Conservation (phyloP, 1,284 basidiomycete species). For the Cystobasidium slooffiae region DNA sequence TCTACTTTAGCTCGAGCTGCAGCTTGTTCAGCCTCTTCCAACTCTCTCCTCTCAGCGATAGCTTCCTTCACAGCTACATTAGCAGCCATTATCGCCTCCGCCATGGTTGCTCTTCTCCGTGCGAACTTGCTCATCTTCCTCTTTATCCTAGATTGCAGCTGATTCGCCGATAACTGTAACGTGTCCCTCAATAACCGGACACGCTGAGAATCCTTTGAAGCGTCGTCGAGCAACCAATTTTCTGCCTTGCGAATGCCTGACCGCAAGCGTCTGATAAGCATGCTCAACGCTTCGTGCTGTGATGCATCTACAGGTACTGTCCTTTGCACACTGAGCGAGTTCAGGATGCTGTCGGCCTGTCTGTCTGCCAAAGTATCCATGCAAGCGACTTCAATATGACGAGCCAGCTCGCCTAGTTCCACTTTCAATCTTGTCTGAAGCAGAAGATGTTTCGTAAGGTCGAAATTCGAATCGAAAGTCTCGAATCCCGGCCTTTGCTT, state of each 20-base stretch:
- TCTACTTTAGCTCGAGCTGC: neutral
- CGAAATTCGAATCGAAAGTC: neutral
- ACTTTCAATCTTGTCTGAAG: conserved; percentile 6
- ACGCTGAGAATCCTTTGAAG: neutral
- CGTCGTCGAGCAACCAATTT: neutral
- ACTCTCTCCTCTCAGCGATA: conserved; percentile 11
- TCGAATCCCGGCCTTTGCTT: neutral
- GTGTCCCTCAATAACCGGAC: neutral
- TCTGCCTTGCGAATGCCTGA: neutral
- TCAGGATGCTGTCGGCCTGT: neutral
- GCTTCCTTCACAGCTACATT: conserved; percentile 4
- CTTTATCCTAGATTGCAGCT: neutral
- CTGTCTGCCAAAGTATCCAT: neutral
- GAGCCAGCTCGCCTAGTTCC: conserved; percentile 11
- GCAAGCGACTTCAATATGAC: conserved; percentile 6
- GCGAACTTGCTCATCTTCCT: neutral
- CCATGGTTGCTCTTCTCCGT: neutral
- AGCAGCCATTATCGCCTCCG: neutral
- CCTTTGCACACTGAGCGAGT: neutral
- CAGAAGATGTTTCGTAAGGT: conserved; percentile 7
- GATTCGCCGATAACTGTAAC: conserved; percentile 3
- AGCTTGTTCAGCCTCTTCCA: neutral
- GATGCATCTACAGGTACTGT: neutral
- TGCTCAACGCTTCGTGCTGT: no score
- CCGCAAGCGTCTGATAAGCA: no score